Evolutionary conservation across 768 basidiomycete genomes (phyloP), one percentile per base, ranked within the genome.

Genomic region (Russula dissimulans): DNA sequence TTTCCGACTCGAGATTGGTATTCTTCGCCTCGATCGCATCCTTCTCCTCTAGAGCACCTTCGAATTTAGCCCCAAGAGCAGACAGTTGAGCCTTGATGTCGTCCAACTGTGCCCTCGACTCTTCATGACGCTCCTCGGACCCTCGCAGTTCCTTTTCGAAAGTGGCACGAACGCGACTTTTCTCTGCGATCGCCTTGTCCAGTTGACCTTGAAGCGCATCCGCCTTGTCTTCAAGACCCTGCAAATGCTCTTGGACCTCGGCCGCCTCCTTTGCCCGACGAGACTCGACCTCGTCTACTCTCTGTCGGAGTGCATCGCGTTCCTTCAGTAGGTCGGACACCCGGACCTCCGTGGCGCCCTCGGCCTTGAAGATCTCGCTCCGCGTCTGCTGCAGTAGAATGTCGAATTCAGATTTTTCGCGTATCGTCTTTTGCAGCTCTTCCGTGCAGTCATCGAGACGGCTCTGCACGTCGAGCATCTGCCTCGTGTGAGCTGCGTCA

Each of bases 1-100:
- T 70, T 66, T 89, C 85, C 3, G 87, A 84, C 61, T 81, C 80
- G 31, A 88, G 72, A 14, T 73, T 71, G 0, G 85, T 87, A 48
- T 78, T 77, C 64, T 84, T 75, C 50, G 77, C 75, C 60, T 87
- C 82, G 15, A 86, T 70, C 10, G 68, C 54, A 0, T 69, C 71
- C 62, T 78, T 83, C 71, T 88, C 85, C 47, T 78, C 75, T 61
- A 80, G 78, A 18, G 77, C 56, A 4, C 67, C 47, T 38, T 74
- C 71, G 18, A 87, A 68, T 48, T 75, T 74, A n/a, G 67, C 70
- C 45, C 72, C 74, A 32, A 76, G 66, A 38, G 62, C 68, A 11
- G 68, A 57, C 34, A 82, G 67, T 32, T 73, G 71, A 3, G 67
- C 68, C 11, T 66, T 55, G 36, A 51, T 18, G 22, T 46, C 52